A percentile compares a stretch with the other conserved stretches of the same genome.
Conservation (phyloP, 1,284 basidiomycete genomes). For the Puccinia brachypodii region DNA sequence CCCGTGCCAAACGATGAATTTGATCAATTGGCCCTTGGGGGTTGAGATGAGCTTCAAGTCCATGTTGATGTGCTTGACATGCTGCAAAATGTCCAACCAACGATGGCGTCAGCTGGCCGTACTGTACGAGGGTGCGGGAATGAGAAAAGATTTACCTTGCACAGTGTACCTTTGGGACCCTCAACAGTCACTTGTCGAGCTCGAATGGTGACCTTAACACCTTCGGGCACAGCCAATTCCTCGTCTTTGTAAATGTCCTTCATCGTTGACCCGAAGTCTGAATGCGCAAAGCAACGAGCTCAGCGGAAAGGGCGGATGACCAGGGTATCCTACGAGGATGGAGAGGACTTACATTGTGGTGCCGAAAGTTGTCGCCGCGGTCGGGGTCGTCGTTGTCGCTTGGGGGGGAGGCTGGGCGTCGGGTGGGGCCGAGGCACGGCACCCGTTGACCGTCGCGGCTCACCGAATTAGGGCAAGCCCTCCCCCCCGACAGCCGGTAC, state of each 20-base stretch:
- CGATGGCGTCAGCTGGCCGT: not conserved
- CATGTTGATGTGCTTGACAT: conserved; percentile 92
- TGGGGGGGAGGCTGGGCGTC: not conserved
- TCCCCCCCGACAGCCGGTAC: not conserved
- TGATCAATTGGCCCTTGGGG: conserved; percentile 68
- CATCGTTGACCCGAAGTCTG: conserved; percentile 61
- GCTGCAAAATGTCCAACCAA: conserved; percentile 54
- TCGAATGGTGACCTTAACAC: conserved; percentile 80
- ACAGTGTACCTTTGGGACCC: conserved; percentile 83
- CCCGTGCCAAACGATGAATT: conserved; percentile 96
- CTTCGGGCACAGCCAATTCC: conserved; percentile 84
- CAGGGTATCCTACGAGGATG: not conserved
- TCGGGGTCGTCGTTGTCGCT: not conserved
- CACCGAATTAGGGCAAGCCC: not conserved
- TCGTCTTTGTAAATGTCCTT: conserved; percentile 88
- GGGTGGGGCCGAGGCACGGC: no score
- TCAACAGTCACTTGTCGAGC: conserved; percentile 83
- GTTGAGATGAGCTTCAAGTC: conserved; percentile 78
- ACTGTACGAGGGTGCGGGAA: not conserved
- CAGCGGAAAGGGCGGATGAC: not conserved
- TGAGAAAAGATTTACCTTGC: conserved; percentile 63
- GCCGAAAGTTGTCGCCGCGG: not conserved
- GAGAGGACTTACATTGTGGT: not conserved
- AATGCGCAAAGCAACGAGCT: not conserved
- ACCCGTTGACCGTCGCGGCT: not conserved